phyloP scores from a whole-genome alignment of 2,329 filamentous ascomycete species.

The Hypoxylon sp. region DNA sequence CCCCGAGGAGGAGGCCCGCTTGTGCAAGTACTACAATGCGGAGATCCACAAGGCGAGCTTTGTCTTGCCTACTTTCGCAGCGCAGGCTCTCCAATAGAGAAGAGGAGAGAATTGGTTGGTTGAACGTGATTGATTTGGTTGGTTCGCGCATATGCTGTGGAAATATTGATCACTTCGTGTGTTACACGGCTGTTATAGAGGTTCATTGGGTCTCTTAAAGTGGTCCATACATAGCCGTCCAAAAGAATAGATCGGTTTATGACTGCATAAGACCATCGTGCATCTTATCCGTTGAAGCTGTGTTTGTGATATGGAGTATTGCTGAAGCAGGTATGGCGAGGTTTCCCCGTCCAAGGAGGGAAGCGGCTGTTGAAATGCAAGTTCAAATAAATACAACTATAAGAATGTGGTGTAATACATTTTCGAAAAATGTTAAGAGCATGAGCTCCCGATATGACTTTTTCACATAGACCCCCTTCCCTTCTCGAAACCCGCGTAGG shows the following conservation, averaged over 20 bases:
- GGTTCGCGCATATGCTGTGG: neutral
- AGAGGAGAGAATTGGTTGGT: neutral
- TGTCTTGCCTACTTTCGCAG: conserved; percentile 92
- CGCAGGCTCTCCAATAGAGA: conserved; percentile 76
- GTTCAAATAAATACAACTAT: neutral
- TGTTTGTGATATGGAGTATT: neutral
- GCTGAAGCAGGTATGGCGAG: neutral
- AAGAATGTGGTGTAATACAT: no score
- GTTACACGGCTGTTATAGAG: conserved; percentile 7
- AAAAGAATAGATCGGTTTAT: conserved; percentile 21
- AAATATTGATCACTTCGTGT: conserved; percentile 1
- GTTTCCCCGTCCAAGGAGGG: neutral
- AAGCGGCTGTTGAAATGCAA: neutral
- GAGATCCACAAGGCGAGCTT: conserved; percentile 97
- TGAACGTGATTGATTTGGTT: neutral
- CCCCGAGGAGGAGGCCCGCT: conserved; percentile 88
- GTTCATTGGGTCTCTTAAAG: neutral
- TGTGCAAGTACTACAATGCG: conserved; percentile 97
- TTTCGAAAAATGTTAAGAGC: no score
- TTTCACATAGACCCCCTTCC: no score
- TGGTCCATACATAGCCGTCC: conserved; percentile 16
- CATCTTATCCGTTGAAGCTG: neutral
- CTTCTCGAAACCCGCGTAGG: no score
- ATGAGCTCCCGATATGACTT: no score
- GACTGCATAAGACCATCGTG: neutral